These are phyloP conservation scores for Acer saccharum DNA, from an alignment of 345 rosid genomes.

Conservation along the genomic window DNA sequence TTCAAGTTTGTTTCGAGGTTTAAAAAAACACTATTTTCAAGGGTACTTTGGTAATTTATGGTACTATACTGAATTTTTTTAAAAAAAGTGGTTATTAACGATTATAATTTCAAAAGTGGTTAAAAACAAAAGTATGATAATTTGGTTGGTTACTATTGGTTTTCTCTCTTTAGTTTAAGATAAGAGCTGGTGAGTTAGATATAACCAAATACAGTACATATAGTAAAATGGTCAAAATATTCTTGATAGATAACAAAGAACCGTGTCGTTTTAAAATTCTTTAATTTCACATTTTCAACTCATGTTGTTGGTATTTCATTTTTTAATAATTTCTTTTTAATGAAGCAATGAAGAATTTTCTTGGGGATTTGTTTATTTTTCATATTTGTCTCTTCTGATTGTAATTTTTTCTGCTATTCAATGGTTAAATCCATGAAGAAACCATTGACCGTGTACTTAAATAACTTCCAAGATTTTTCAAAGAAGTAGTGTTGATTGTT, in stretches of 20 bases:
- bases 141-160: no score
- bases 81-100: no score
- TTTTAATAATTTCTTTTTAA: not conserved
- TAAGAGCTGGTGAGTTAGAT: conserved; percentile 1
- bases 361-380: not conserved
- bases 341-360: conserved; percentile 1
- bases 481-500: not conserved
- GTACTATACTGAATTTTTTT: no score
- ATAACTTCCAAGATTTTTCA: not conserved
- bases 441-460: not conserved
- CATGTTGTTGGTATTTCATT: not conserved
- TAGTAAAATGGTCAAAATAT: not conserved
- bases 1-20: no score
- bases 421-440: not conserved
- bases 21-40: no score
- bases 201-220: not conserved
- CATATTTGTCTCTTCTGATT: not conserved
- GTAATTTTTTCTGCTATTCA: not conserved
- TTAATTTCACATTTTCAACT: not conserved
- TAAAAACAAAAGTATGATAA: no score
- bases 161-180: no score
- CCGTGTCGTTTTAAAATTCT: not conserved
- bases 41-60: no score
- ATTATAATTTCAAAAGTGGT: no score
- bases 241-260: not conserved